Percentiles rank a stretch among this genome's conserved stretches.
Evolutionary conservation across 257 asterid genomes (phyloP).

Genomic region (Thymus mandschuricus): DNA sequence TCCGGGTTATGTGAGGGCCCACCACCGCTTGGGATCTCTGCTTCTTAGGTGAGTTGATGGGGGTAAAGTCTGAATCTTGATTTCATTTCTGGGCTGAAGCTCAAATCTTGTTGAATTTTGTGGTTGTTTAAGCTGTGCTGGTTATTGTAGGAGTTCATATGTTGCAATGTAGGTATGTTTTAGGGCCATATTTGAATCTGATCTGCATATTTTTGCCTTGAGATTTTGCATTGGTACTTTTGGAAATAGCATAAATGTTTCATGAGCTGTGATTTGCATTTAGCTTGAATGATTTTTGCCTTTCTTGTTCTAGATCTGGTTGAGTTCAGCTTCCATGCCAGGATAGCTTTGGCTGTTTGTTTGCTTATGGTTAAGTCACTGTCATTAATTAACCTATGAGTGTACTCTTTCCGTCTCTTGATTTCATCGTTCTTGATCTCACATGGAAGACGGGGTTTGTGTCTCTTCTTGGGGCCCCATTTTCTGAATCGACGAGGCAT

Average conservation of each 20-base stretch:
- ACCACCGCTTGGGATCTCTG: constrained; percentile 85
- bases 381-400: constrained; percentile 38
- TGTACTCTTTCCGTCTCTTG: constrained; percentile 27
- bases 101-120: constrained; percentile 28
- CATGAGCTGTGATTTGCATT: constrained; percentile 37
- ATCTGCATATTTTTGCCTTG: constrained; percentile 24
- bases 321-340: constrained; percentile 30
- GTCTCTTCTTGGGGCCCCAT: constrained; percentile 22
- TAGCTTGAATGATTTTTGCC: constrained; percentile 23
- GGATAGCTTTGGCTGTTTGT: constrained; percentile 37
- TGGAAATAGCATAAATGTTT: constrained; percentile 21
- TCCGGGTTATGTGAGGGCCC: constrained; percentile 83
- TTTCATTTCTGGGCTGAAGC: constrained; percentile 28
- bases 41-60: constrained; percentile 70
- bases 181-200: constrained; percentile 21
- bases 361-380: constrained; percentile 34
- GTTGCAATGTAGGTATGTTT: constrained; percentile 29
- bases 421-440: constrained; percentile 25
- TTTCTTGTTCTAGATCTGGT: constrained; percentile 39
- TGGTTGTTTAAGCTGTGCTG: constrained; percentile 13
- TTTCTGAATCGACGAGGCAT: constrained; percentile 11
- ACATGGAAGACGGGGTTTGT: constrained; percentile 29
- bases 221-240: neutral
- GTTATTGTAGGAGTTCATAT: constrained; percentile 5
- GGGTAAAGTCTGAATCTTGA: constrained; percentile 26